Base-by-base conservation (phyloP, 2,329 filamentous ascomycete genomes). In the Allantophomopsis lycopodina region DNA sequence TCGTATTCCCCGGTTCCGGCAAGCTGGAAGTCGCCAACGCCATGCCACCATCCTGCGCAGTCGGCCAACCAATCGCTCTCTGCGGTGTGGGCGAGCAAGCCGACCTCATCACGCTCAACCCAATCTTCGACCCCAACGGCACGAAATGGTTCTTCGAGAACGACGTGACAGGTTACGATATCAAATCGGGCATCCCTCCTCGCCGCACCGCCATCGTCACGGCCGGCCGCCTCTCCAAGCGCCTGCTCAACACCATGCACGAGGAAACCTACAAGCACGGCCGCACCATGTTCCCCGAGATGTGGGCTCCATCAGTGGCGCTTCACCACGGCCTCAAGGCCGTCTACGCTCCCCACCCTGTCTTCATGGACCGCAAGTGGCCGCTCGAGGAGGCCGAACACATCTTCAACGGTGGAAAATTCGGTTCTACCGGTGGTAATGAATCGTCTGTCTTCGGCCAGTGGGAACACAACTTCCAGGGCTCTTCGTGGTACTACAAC, bases 401-500 rank as follows among this genome's bases (percentile, higher is more conserved):
- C n/a, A 74, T 83, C 7, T 89, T 93, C 66, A 93, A 94, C 53
- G 78, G 73, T 20, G 80, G 81, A 17, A 64, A 71, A n/a, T 73
- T 80, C 48, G 76, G 76, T 45, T 76, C 72, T 1, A 70, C 76
- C 0, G 67, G 71, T 8, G 73, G 77, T 7, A 74, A 80, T 1
- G 63, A 66, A 21, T 76, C 80, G 30, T 79, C 76, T 32, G 70
- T 83, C 6, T 86, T 81, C 48, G 76, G 79, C 41, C 51, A 69
- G 15, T 77, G 85, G 39, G 85, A 93, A 60, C 83, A 86, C 57
- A 88, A 88, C 58, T 86, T 89, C 63, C 74, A 75, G 50, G 83
- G 85, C 12, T 79, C 79, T 34, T 86, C 72, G 35, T 94, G 83
- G 83, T 93, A 89, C 59, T 93, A 86, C 59, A 82, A 86, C 50